Base-by-base conservation (phyloP, 2,329 filamentous ascomycete species). In the Ophiostoma piceae region DNA sequence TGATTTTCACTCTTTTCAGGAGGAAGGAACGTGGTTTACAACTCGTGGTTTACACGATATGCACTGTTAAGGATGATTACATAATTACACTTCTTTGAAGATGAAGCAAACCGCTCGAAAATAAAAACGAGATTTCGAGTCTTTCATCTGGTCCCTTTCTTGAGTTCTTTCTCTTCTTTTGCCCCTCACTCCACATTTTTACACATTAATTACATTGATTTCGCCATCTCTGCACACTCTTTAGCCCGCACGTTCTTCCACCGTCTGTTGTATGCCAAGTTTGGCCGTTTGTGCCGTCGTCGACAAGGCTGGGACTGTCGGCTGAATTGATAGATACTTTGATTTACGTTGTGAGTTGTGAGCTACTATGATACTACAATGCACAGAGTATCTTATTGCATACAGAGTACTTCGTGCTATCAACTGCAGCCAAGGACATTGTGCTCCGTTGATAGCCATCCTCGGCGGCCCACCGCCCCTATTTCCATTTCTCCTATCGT, bases 121-220 rank as follows among this genome's bases (percentile, higher is more conserved):
- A n/a, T 22, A 11, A 41, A 14, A 41, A 41, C 37, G 12, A 14
- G 51, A 29, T 22, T 57, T 57, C 8, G n/a, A 22, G 26, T 57
- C 51, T 57, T 26, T 26, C 8, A 8, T 26, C 22, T 57, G 26
- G 51, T 57, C 51, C 19, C n/a, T 57, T 57, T 57, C 14, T 1
- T 47, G 1, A 19, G 6, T 54, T 54, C 22, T 14, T n/a, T n/a
- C n/a, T n/a, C n/a, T n/a, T n/a, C n/a, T n/a, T n/a, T 32, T 32
- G 26, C 57, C 57, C 57, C 57, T 62, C 57, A 35, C 57, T 62
- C 57, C 57, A 62, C 57, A 32, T 62, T 26, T 9, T 22, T 35
- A 35, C 26, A 19, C n/a, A 26, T n/a, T n/a, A 51, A n/a, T 19
- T 51, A 19, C 2, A 29, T 57, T 12, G 16, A 57, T 57, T 57